Evolutionary conservation across 257 asterid species (phyloP), one percentile per base, ranked within the genome.

Genomic region (Primulina tabacum): DNA sequence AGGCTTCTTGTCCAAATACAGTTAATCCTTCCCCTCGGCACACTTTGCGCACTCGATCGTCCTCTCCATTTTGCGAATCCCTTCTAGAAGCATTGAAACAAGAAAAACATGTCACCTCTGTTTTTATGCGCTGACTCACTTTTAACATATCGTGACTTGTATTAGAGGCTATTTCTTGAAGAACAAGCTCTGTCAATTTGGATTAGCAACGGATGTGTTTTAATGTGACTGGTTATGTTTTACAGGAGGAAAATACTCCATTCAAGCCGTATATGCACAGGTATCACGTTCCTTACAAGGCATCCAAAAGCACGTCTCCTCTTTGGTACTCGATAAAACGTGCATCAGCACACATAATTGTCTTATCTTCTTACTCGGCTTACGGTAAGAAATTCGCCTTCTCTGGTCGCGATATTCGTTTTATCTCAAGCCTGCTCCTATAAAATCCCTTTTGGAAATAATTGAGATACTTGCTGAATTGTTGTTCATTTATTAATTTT

Each of bases 251-350:
- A 76, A 66, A 69, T 4, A 62, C 37, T 17, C 84, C 86, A 6
- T 82, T 74, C 69, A 82, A 70, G 79, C 87, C 87, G 1, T 82
- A 62, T 59, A 55, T 40, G 73, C 84, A 85, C 32, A 58, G 90
- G 37, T 82, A 80, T 62, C 81, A 74, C 10, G 80, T 76, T 7
- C 90, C 90, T 0, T 82, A 80, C 58, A 63, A 61, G 59, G 81
- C 80, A 18, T 80, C 84, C 21, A 50, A 73, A 55, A 80, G 87
- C 20, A 76, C 84, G 12, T 85, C 83, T 61, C 90, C 90, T 14
- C 90, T 85, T 52, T 80, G 90, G 86, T 84, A 84, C 63, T 84
- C 86, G 12, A 77, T 81, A n/a, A 81, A 81, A 62, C 74, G 86
- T 17, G 82, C 80, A 60, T 75, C 86, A 1, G 69, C 85, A 21